Evolutionary conservation across 2,329 filamentous ascomycete species (phyloP).

Genomic region (Clarireedia monteithiana): DNA sequence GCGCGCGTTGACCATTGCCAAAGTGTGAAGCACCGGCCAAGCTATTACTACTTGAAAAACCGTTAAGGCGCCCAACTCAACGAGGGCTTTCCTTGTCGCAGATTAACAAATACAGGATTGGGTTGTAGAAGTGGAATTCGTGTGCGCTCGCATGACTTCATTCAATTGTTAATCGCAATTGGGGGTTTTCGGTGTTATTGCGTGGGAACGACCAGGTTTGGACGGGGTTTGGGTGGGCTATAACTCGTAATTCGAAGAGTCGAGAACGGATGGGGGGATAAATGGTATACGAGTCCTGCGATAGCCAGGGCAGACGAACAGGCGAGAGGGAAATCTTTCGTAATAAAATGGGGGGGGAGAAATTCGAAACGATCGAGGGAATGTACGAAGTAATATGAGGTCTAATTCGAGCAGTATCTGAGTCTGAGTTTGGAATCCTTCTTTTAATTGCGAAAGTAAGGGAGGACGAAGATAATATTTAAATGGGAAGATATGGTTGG

Average conservation of each 20-base stretch:
- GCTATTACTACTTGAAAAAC: not conserved
- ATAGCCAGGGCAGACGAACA: not conserved
- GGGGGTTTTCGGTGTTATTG: not conserved
- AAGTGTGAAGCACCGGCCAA: conserved; percentile 2
- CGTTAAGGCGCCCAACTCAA: not conserved
- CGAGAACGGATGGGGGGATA: not conserved
- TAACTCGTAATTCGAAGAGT: not conserved
- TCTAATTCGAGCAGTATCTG: not conserved
- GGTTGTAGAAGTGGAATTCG: conserved; percentile 3
- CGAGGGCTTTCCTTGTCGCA: conserved; percentile 10
- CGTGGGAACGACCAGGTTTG: too few species aligned
- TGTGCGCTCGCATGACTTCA: conserved; percentile 7
- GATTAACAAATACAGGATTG: conserved; percentile 7
- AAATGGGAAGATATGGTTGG: conserved; percentile 1
- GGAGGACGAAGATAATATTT: not conserved
- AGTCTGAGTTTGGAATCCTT: not conserved
- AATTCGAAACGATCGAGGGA: not conserved
- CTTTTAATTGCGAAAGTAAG: conserved; percentile 8
- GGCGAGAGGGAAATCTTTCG: not conserved
- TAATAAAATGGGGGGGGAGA: not conserved
- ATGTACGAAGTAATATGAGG: not conserved
- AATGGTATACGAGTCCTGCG: not conserved
- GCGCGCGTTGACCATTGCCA: conserved; percentile 4
- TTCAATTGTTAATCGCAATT: not conserved
- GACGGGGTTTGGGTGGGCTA: not conserved